Evolutionary conservation across 139 green algal species (phyloP).

Genomic region (Trebouxia sp.): DNA sequence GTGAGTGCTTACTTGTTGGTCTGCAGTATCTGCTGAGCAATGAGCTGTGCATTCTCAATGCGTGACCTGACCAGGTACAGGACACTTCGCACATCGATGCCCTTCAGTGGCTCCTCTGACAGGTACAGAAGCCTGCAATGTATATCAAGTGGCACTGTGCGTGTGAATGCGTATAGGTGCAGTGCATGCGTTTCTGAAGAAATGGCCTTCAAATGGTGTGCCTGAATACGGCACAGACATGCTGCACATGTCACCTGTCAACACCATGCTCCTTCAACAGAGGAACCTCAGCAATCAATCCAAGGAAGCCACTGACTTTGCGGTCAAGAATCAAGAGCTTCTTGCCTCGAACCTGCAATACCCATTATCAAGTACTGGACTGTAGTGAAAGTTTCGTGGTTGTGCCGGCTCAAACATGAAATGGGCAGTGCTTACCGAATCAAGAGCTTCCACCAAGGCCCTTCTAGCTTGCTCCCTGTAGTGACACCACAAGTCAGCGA

Average conservation of each 20-base stretch:
- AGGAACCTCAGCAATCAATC: slow-evolving; percentile 69
- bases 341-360: slow-evolving; percentile 69
- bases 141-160: too few species aligned
- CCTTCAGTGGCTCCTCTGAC: slow-evolving; percentile 40
- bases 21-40: slow-evolving; percentile 54
- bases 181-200: background rate
- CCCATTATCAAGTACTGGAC: background rate
- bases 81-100: slow-evolving; percentile 47
- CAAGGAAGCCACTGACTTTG: slow-evolving; percentile 69
- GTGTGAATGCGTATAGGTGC: background rate
- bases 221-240: too few species aligned
- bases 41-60: slow-evolving; percentile 63
- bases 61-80: slow-evolving; percentile 62
- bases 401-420: background rate
- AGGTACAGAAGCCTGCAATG: slow-evolving; percentile 63
- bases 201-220: background rate
- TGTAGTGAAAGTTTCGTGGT: background rate
- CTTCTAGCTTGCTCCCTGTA: slow-evolving; percentile 62
- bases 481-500: too few species aligned
- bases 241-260: slow-evolving; percentile 49
- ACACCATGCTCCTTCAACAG: slow-evolving; percentile 91
- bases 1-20: background rate
- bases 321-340: slow-evolving; percentile 89
- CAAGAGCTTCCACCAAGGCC: slow-evolving; percentile 68
- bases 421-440: slow-evolving; percentile 63